Base-by-base conservation (phyloP, 768 basidiomycete genomes). In the Xerocomus brunneocitrinus region DNA sequence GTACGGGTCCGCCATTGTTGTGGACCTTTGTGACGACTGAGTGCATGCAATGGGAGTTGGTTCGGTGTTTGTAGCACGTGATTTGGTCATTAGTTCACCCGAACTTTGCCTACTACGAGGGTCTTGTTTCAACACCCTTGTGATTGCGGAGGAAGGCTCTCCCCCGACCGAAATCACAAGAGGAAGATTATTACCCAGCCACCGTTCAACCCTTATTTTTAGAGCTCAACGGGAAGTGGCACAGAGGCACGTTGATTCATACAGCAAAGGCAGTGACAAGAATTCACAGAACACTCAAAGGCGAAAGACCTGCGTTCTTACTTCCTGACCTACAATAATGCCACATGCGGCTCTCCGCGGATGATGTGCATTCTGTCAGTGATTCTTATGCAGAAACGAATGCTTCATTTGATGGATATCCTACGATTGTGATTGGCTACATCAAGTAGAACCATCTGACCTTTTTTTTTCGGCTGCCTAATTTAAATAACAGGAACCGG, bases 1-100 rank as follows among this genome's bases (percentile, higher is more conserved):
- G 31, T 60, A 60, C 1, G 28, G 42, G 50, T 60, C 61, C 32
- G 66, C 45, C 71, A 71, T 41, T 25, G 40, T 41, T 6, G 40
- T 39, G 19, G 38, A 22, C 38, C 8, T 3, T 71, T 42, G 42
- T 43, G 36, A 35, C 25, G 28, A 34, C 38, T 45, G 31, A 0
- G 22, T 28, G 28, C 42, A 27, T 28, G 28, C 42, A 27, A 24
- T 22, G 32, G 5, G 22, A 28, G 5, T 16, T 12, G 42, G 13
- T 25, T 44, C 25, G 16, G 8, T 24, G 6, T 34, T 35, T 12
- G 14, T 19, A 35, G 22, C 48, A 51, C 34, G 39, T 44, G 49
- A 51, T 25, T 13, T 9, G 5, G 8, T 13, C 36, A 16, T 36
- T 36, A 19, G 27, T 27, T 27, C 27, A 27, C 27, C 27, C 27